Base-by-base conservation (phyloP, 2,329 filamentous ascomycete species). In the Alternaria sp. region DNA sequence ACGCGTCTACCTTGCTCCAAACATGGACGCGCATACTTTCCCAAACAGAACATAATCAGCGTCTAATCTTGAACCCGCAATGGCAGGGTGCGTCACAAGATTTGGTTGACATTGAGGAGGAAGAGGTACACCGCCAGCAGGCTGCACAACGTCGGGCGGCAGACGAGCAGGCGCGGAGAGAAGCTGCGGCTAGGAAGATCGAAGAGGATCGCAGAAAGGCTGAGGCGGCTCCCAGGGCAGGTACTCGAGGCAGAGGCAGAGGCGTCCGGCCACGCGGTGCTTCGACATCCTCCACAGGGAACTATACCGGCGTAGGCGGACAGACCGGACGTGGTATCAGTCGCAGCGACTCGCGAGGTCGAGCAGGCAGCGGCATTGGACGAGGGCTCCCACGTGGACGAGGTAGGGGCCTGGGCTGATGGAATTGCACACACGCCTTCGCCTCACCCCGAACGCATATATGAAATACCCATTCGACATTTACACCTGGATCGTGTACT, bases 41-140 rank as follows among this genome's bases (percentile, higher is more conserved):
- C 7, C 96, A 99, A 80, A 97, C 96, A 5, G 96, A 99, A 81
- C 96, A 99, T 81, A 98, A 97, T 77, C 94, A 98, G 79, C 90
- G 96, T 23, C 84, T 99, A 54, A 90, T 99, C 47, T 86, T 98
- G 49, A 91, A 97, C 75, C 92, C 93, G 2, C 85, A 89, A 62
- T 99, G 95, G 93, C 91, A 95, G 76, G 96, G 96, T 60, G 92
- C 94, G 26, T 92, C 89, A 5, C 89, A 94, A 74, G 96, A 99
- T 81, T 81, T 97, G 43, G 86, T 88, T n/a, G 93, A 97, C 64
- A 87, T 93, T 59, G 95, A 98, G 80, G 90, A 89, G 57, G 95
- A 98, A 77, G 89, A 89, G 4, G 78, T 89, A 12, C 83, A 90
- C 65, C 89, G 88, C 73, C 91, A 92, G 75, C 90, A 93, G 71